Base-by-base conservation (phyloP, 192 early-diverging fungal genomes). In the Chytriomyces sp. region DNA sequence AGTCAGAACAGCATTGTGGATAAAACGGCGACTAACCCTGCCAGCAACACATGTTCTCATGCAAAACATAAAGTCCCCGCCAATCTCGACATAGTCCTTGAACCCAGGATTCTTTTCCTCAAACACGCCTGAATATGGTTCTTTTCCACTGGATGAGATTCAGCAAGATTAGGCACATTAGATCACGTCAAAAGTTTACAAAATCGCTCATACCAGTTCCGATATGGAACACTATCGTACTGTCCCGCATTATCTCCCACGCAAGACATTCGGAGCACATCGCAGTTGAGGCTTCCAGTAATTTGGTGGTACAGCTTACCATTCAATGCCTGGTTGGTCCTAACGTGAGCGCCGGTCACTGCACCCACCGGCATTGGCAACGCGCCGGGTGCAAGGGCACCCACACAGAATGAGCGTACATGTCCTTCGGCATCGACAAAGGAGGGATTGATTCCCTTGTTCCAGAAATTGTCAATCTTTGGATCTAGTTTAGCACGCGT, bases 51-150 rank as follows among this genome's bases (percentile, higher is more conserved):
- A 82, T 23, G 69, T 45, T n/a, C 81, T 35, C 78, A 80, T 80
- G 78, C 81, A 82, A 63, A 80, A 82, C 20, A 64, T 81, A 26
- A 78, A 72, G 61, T 82, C 68, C 28, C 81, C 81, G 44, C 78
- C 81, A 57, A 75, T 72, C 65, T 63, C 60, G 50, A 82, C 67
- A 50, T 82, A 82, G 28, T 81, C 28, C 11, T n/a, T 13, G 18
- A 67, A 23, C 3, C 61, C 63, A 20, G 77, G 60, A 20, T 79
- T 49, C 8, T 61, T n/a, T 20, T 35, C 35, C 35, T 35, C 35
- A 35, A 62, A 57, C 2, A 73, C 71, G 11, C 80, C 80, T 24
- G 77, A 80, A 59, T 81, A 81, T 13, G 80, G 80, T 45, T 81
- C 80, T 60, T 81, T 81, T 35, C 80, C 80, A 60, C 35, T 35